Conservation (phyloP, 768 basidiomycete species). For the Holtermannia corniformis region DNA sequence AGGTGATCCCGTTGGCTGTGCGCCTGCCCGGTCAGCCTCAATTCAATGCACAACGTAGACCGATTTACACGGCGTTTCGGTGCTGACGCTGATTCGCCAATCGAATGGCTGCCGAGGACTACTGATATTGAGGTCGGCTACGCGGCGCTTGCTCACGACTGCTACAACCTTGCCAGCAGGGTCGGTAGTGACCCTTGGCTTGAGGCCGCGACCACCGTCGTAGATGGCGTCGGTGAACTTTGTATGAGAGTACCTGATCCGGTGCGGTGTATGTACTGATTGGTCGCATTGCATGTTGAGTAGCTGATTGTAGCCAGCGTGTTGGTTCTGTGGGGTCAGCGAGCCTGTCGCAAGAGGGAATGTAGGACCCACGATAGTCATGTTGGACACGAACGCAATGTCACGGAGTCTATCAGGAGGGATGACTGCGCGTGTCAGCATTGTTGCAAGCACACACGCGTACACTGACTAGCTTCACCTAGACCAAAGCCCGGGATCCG, state of each 20-base stretch:
- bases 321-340: conserved; percentile 55
- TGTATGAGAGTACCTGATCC: conserved; percentile 66
- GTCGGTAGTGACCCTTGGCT: conserved; percentile 75
- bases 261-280: conserved; percentile 49
- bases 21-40: conserved; percentile 12
- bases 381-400: conserved; percentile 79
- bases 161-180: conserved; percentile 60
- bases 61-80: conserved; percentile 74
- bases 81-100: conserved; percentile 84
- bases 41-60: neutral
- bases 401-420: conserved; percentile 53
- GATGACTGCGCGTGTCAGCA: conserved; percentile 55
- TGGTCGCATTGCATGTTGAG: conserved; percentile 62
- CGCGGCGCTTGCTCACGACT: conserved; percentile 65
- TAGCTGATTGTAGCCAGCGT: conserved; percentile 72
- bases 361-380: conserved; percentile 60
- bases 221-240: conserved; percentile 74
- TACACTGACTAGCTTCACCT: too few species aligned
- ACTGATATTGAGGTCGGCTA: conserved; percentile 80
- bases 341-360: neutral
- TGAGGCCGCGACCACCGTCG: conserved; percentile 43
- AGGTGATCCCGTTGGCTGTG: conserved; percentile 18
- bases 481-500: too few species aligned
- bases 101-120: conserved; percentile 74
- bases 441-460: too few species aligned